A percentile compares a stretch with the other conserved stretches of the same genome.
Evolutionary conservation across 345 rosid genomes (phyloP).

Genomic region (Combretum micranthum): DNA sequence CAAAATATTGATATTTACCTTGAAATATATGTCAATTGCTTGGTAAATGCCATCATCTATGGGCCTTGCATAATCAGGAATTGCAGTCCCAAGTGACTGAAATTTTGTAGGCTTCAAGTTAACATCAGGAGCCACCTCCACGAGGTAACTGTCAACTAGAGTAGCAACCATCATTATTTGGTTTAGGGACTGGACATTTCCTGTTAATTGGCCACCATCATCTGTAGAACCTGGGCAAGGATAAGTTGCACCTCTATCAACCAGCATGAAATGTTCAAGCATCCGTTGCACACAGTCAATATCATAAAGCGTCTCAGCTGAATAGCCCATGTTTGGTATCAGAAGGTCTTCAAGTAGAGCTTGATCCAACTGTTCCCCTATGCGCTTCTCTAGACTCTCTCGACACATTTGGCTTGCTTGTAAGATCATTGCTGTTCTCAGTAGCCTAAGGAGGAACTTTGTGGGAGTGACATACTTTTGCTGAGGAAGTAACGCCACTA

Average conservation of each 20-base stretch:
- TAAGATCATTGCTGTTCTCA: constrained; percentile 62
- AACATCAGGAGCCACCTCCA: constrained; percentile 91
- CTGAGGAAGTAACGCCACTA: constrained; percentile 61
- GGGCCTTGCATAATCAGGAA: constrained; percentile 76
- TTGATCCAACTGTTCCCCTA: constrained; percentile 66
- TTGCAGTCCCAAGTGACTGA: constrained; percentile 53
- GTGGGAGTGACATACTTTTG: constrained; percentile 47
- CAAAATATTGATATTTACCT: constrained; percentile 31
- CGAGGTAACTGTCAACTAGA: constrained; percentile 71
- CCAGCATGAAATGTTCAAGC: constrained; percentile 65
- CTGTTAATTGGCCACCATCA: constrained; percentile 44
- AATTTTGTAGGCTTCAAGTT: constrained; percentile 69
- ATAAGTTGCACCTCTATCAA: constrained; percentile 22
- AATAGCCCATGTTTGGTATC: constrained; percentile 69
- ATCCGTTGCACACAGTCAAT: constrained; percentile 77
- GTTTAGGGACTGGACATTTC: constrained; percentile 41
- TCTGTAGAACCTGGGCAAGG: constrained; percentile 22
- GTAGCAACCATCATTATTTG: constrained; percentile 65
- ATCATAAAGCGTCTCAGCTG: constrained; percentile 73
- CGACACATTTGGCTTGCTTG: constrained; percentile 45
- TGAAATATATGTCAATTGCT: constrained; percentile 77
- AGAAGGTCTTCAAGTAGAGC: constrained; percentile 75
- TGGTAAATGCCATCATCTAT: constrained; percentile 85
- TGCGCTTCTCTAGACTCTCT: constrained; percentile 60
- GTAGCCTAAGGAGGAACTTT: constrained; percentile 74